These are phyloP conservation scores for Calonectria ilicicola DNA, from an alignment of 2,329 filamentous ascomycete species.

Conservation along the genomic window DNA sequence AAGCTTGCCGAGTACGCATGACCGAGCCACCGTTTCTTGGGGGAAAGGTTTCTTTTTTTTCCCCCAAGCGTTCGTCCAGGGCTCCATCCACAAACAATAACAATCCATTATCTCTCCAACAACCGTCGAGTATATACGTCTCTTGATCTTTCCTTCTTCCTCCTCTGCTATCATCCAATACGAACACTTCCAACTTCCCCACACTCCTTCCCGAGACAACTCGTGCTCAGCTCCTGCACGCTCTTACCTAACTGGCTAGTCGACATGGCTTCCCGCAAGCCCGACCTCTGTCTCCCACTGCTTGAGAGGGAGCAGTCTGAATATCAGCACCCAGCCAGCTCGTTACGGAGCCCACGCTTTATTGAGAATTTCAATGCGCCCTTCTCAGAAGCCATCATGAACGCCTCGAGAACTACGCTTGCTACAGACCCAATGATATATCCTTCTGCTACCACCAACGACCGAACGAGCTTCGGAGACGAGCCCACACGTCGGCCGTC, in stretches of 20 bases:
- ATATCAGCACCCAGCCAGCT: conserved; percentile 32
- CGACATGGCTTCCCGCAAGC: conserved; percentile 44
- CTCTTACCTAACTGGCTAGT: conserved; percentile 28
- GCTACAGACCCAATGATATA: conserved; percentile 43
- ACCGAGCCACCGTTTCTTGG: conserved; percentile 19
- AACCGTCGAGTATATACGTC: background rate
- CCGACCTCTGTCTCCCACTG: conserved; percentile 44
- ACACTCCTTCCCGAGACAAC: background rate
- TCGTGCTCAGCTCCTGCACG: background rate
- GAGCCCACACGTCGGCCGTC: conserved; percentile 32
- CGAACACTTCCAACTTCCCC: background rate
- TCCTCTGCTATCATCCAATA: background rate
- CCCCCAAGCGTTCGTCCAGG: conserved; percentile 6
- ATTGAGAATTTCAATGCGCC: conserved; percentile 54
- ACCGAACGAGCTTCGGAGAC: conserved; percentile 43
- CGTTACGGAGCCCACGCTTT: conserved; percentile 49
- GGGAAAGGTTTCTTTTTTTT: no score
- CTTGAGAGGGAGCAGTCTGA: conserved; percentile 36
- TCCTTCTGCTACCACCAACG: conserved; percentile 35
- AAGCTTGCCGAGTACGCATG: conserved; percentile 27
- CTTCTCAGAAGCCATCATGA: conserved; percentile 50
- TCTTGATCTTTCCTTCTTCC: background rate
- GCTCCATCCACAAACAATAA: conserved; percentile 21
- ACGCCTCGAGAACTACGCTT: conserved; percentile 45
- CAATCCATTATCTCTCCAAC: conserved; percentile 2